Percentiles rank a stretch among this genome's conserved stretches.
Evolutionary conservation across 352 stramenopile species (phyloP).

Genomic region (Phytopythium boreale): DNA sequence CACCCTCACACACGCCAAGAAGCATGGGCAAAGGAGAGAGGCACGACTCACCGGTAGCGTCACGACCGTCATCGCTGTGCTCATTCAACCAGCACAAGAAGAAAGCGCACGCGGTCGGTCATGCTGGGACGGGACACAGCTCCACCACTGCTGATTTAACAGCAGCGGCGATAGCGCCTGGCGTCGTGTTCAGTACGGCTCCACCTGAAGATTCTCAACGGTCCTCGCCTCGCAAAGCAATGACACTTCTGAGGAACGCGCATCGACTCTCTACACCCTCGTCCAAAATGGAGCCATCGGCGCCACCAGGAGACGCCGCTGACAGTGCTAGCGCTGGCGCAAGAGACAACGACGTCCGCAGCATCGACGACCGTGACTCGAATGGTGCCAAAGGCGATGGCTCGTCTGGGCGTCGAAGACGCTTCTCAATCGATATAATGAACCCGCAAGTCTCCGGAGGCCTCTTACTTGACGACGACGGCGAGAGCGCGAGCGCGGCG

Average conservation of each 20-base stretch:
- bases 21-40: not conserved
- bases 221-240: conserved; percentile 34
- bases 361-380: not conserved
- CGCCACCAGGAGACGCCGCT: not conserved
- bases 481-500: not conserved
- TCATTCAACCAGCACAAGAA: conserved; percentile 9
- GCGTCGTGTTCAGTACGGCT: conserved; percentile 37
- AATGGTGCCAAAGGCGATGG: not conserved
- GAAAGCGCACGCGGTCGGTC: not conserved
- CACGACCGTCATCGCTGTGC: conserved; percentile 1
- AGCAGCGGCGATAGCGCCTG: conserved; percentile 12
- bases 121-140: not conserved
- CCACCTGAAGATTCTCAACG: conserved; percentile 16
- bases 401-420: not conserved
- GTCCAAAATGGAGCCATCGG: not conserved
- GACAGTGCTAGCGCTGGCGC: not conserved
- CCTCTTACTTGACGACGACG: not conserved
- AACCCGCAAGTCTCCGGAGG: not conserved
- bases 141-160: not conserved
- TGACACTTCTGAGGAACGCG: conserved; percentile 26
- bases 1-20: conserved; percentile 4
- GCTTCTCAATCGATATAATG: not conserved
- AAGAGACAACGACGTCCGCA: not conserved
- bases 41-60: not conserved
- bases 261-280: conserved; percentile 10